These are phyloP conservation scores for Gonapodya sp. DNA, from an alignment of 192 early-diverging fungal genomes.

Conservation along the genomic window DNA sequence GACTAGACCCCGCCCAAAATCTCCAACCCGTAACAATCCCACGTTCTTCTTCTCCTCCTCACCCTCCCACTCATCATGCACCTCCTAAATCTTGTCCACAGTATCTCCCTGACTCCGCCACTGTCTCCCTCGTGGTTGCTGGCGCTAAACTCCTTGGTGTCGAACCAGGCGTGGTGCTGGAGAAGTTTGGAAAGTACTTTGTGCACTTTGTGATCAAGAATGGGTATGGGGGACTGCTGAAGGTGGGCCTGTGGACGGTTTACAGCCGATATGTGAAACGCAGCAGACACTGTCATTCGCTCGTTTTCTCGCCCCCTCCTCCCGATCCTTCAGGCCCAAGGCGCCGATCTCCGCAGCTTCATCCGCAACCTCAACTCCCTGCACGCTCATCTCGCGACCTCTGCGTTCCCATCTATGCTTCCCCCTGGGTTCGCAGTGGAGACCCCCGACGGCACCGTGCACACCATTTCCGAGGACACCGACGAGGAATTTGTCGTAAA, in stretches of 20 bases:
- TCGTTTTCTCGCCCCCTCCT: no score
- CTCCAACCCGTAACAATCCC: no score
- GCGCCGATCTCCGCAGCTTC: not conserved
- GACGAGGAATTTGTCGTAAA: not conserved
- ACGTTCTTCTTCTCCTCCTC: no score
- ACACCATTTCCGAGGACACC: not conserved
- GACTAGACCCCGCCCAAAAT: no score
- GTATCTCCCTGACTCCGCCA: not conserved
- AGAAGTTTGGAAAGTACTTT: not conserved
- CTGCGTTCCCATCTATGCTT: not conserved
- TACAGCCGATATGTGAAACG: no score
- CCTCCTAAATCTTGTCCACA: not conserved
- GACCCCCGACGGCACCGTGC: not conserved
- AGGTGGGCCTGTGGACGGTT: not conserved
- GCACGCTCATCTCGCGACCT: not conserved
- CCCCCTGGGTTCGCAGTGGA: not conserved
- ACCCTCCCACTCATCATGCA: no score
- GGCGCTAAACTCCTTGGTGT: not conserved
- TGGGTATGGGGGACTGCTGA: not conserved
- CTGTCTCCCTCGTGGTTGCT: not conserved
- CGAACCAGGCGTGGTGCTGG: not conserved
- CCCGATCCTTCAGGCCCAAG: not conserved
- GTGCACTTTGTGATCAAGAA: not conserved
- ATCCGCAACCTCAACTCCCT: not conserved
- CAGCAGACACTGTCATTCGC: not conserved